Evolutionary conservation across 179 eudicot genomes (phyloP), one percentile per base, ranked within the genome.

Genomic region (Patellifolia procumbens): DNA sequence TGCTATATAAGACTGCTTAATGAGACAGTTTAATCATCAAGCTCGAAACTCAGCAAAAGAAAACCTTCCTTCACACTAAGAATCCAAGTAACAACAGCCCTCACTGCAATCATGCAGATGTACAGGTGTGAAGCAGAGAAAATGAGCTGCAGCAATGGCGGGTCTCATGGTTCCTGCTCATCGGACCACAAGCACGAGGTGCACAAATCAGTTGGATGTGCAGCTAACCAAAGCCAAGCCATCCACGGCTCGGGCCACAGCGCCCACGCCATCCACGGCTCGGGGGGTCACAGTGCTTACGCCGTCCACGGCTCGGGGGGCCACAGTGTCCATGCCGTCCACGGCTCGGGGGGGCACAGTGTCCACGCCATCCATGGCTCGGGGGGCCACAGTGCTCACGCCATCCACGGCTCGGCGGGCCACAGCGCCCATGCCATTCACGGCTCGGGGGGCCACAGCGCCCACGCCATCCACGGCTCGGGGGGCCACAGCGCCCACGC

Each of bases 81-180:
- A 35, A 52, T 2, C 26, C 56, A 19, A 51, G 19, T 22, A n/a
- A 42, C 42, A 39, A 39, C 29, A 61, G 35, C 43, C 22, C 75
- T 66, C 74, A 39, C 48, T 48, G 26, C 12, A 56, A 37, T 35
- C 28, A 77, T 62, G 81, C 84, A 81, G 72, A 63, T 77, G 81
- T 73, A 45, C 68, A 81, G 49, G 67, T 76, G 63, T 42, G 83
- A 67, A 58, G 66, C 70, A 13, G 80, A 72, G 20, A 66, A 81
- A 42, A 37, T 34, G 7, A 60, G 59, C 6, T 68, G 35, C 69
- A 70, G 43, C 73, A 75, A 72, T 19, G 49, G 64, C 35, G 45
- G 45, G 0, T 39, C 76, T 29, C 71, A 80, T 45, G 73, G 76
- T 42, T 70, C 19, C 48, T 63, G 24, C 62, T 76, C 80, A 17